Base-by-base conservation (phyloP, 2,329 filamentous ascomycete genomes). In the Talaromyces sp. region DNA sequence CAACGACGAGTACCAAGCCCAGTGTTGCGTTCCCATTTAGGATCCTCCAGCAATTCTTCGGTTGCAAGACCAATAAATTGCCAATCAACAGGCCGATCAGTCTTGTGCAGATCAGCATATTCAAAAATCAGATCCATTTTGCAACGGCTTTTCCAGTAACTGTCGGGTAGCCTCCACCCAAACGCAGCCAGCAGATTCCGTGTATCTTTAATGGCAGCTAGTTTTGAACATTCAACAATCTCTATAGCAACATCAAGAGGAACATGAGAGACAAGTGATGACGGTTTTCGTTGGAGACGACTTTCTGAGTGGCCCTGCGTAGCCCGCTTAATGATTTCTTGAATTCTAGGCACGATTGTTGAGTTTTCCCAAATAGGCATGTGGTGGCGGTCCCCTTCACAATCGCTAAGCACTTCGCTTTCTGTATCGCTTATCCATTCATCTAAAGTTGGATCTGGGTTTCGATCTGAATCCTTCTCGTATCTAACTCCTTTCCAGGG, bases 111-210 rank as follows among this genome's bases (percentile, higher is more conserved):
- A 65, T 66, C 65, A 31, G 41, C 62, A 57, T 64, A 66, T 64
- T 66, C 65, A 62, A 66, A 65, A 41, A 66, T 65, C 41, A 66
- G 22, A 47, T 66, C 62, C 59, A 54, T 66, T 9, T 56, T 60
- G 47, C 62, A 66, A 65, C 16, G 39, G 43, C 49, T 49, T 56
- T 65, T 63, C 65, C 66, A 67, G 50, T 67, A 67, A 54, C 41
- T 47, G 27, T 67, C 66, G 19, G 66, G 66, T 24, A 65, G 56
- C 35, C 52, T 64, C 66, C 66, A 67, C 37, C 50, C 62, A 45
- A 67, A 67, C 13, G 59, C 66, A 52, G 37, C 49, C 41, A 67
- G 59, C 59, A 65, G 62, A 49, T 67, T 67, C 47, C 62, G 62
- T 22, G 63, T 58, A 54, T 65, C 65, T 54, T 27, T 16, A 33